Base-by-base conservation (phyloP, 805 yeast species). In the Saturnispora ahearnii region DNA sequence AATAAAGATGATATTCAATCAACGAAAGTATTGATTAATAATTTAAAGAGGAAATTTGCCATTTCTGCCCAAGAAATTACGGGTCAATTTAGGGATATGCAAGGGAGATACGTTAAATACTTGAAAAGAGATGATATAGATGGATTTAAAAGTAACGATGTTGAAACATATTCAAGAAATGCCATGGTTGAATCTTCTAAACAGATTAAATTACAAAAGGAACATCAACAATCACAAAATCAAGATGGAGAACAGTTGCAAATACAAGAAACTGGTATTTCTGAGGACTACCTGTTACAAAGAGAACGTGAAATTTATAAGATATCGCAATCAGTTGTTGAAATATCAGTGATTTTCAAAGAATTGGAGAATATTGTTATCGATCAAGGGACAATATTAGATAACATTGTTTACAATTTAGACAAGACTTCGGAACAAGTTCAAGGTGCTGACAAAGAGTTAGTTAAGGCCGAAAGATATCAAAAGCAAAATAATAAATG, bases 381-480 rank as follows among this genome's bases (percentile, higher is more conserved):
- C 50, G 98, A 93, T 60, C 99, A 93, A 67, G 99, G 99, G 1
- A 87, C 96, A 0, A 76, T 93, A 41, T 73, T 93, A 52, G 99
- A 93, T 66, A 72, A 97, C 57, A 91, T 93, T 50, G 99, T 91
- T 66, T 93, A 91, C 64, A 93, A 93, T 62, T 69, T 93, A 52
- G 84, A 84, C 53, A 81, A 81, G 52, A 84, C 96, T n/a, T 83
- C 79, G 2, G 78, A 78, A 33, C 84, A 88, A 55, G 76, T 91
- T 52, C 79, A 82, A 59, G 75, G 73, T 36, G 93, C 97, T 0
- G 87, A 86, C 53, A 78, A 79, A 53, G 93, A 93, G 66, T 70
- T 93, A 53, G 71, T 74, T 9, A 74, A 80, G 57, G 97, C 97
- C 0, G 81, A 84, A 42, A 67, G 71, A 13, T 87, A 91, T 67